Evolutionary conservation across 2,329 filamentous ascomycete species (phyloP), one percentile per base, ranked within the genome.

Genomic region (Zasmidium citrigriseum): DNA sequence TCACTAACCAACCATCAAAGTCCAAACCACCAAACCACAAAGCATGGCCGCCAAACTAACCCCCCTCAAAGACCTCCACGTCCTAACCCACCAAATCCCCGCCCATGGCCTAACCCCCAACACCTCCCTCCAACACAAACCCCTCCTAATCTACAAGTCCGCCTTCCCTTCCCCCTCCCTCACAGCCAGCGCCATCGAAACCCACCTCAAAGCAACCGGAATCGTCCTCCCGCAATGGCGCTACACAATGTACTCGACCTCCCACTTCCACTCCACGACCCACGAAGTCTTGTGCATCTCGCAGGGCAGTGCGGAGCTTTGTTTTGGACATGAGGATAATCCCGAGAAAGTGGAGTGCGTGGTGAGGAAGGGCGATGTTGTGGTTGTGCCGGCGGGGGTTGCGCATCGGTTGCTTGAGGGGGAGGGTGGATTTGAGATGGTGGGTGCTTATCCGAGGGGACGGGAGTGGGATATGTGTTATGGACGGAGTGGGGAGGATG

Each of bases 391-490:
- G 0, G 86, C 86, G 0, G 87, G 87, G 0, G 85, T 90, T 20
- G 82, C 80, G 2, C 87, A 90, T 76, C 77, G 85, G 4, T 72
- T 89, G 58, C 64, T 89, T 14, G 78, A 86, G 60, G 85, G 89
- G 68, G 73, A 76, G 18, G 77, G 79, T 1, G 78, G 74, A 1
- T 90, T 90, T 68, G 74, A 83, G 68, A 89, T 89, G 86, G 82
- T 90, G 0, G 88, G 87, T 0, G 81, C 80, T 49, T 89, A 90
- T 77, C 87, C 86, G 0, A 74, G 64, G 22, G 82, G 80, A 0
- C 4, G 34, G 55, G 79, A 71, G 18, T 90, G 86, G 86, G 86
- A 90, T 71, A 89, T 90, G 88, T 89, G 87, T 65, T 89, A 89
- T 75, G 87, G 87, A 1, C 77, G 77, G 52, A 66, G 76, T 38